Percentiles rank a stretch among this genome's conserved stretches.
These are phyloP conservation scores for Xylaria polymorpha DNA, from an alignment of 2,329 filamentous ascomycete species.

Conservation along the genomic window DNA sequence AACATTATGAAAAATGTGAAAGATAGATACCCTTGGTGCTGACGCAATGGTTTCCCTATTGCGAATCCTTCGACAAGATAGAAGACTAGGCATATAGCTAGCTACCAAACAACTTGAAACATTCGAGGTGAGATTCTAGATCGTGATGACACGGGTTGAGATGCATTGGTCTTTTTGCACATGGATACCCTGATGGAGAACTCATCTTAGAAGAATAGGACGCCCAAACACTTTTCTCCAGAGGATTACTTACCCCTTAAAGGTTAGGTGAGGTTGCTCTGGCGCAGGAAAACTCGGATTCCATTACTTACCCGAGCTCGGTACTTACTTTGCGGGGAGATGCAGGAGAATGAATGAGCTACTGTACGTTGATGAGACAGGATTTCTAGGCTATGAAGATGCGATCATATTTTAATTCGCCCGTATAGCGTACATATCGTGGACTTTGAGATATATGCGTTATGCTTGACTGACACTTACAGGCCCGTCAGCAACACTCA, in stretches of 20 bases:
- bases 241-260: not conserved
- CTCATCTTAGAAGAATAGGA: slow-evolving; percentile 11
- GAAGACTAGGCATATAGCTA: not conserved
- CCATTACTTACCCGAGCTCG: not conserved
- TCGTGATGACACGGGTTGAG: slow-evolving; percentile 8
- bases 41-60: not conserved
- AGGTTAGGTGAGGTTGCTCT: not conserved
- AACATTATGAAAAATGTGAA: no score
- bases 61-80: not conserved
- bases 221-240: not conserved
- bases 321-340: slow-evolving; percentile 16
- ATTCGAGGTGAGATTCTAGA: slow-evolving; percentile 10
- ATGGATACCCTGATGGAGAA: not conserved
- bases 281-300: slow-evolving; percentile 1
- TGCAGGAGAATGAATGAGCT: not conserved
- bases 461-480: not conserved
- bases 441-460: not conserved
- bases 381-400: not conserved
- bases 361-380: not conserved
- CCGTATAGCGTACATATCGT: not conserved
- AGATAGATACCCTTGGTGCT: no score
- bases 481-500: not conserved
- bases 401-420: not conserved
- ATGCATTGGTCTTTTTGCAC: not conserved
- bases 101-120: not conserved